Evolutionary conservation across 176 grass and related monocot species (phyloP).

Genomic region (Luzula sylvatica): DNA sequence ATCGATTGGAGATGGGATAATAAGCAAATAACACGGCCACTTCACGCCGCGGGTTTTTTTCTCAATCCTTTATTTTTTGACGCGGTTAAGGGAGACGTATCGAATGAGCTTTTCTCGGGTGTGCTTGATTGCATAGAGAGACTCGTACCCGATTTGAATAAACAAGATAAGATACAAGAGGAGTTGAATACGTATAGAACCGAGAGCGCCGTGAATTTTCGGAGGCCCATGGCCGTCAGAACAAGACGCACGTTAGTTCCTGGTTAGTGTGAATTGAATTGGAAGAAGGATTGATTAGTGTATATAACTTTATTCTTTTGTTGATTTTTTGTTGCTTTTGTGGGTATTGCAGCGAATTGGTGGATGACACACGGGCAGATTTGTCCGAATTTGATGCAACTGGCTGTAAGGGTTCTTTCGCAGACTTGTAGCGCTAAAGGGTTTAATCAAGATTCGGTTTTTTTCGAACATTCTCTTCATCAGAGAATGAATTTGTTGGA

Average conservation of each 20-base stretch:
- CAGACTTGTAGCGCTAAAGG: slow-evolving; percentile 86
- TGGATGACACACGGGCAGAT: slow-evolving; percentile 79
- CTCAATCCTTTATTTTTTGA: slow-evolving; percentile 86
- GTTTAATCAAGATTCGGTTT: slow-evolving; percentile 36
- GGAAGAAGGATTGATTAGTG: too few relatives aligned
- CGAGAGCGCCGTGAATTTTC: slow-evolving; percentile 61
- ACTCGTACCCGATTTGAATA: slow-evolving; percentile 63
- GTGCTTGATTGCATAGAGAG: slow-evolving; percentile 88
- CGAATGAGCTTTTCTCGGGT: slow-evolving; percentile 64
- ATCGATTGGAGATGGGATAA: slow-evolving; percentile 67
- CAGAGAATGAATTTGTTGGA: slow-evolving; percentile 81
- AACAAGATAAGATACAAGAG: slow-evolving; percentile 89
- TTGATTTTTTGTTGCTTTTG: slow-evolving; percentile 13
- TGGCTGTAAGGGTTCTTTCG: slow-evolving; percentile 72
- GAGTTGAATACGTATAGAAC: slow-evolving; percentile 74
- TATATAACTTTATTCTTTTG: neutral
- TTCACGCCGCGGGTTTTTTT: slow-evolving; percentile 71
- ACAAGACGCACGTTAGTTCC: slow-evolving; percentile 74
- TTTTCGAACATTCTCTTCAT: slow-evolving; percentile 68
- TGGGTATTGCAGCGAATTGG: slow-evolving; percentile 62
- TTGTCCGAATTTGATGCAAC: slow-evolving; percentile 69
- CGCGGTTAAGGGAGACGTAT: slow-evolving; percentile 54
- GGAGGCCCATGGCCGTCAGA: slow-evolving; percentile 81
- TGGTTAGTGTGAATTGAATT: slow-evolving; percentile 34
- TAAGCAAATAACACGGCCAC: slow-evolving; percentile 41